phyloP scores from a whole-genome alignment of 75 land plant genomes.

The Cunninghamia lanceolata region DNA sequence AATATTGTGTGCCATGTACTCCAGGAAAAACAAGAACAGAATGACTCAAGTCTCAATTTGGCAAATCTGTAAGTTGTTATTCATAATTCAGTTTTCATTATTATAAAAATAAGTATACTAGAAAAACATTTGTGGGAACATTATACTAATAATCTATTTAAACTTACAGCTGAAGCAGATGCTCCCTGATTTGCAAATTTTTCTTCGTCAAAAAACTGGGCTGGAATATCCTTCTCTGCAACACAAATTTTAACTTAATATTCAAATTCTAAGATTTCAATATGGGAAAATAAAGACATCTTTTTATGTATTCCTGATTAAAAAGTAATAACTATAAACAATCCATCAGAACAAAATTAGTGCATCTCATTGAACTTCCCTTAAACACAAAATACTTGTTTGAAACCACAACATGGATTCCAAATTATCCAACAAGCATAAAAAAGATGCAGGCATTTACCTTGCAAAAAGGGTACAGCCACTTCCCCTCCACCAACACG shows the following conservation, averaged over 20 bases:
- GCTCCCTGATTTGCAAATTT: constrained; percentile 36
- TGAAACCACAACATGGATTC: background rate
- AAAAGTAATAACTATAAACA: background rate
- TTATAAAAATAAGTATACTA: background rate
- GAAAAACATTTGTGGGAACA: background rate
- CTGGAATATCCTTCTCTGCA: constrained; percentile 83
- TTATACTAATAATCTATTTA: background rate
- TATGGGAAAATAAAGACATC: background rate
- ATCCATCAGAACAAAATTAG: background rate
- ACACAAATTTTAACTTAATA: background rate
- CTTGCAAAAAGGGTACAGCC: constrained; percentile 93
- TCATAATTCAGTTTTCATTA: background rate
- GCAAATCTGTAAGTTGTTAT: background rate
- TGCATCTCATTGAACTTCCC: background rate
- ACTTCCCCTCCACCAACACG: constrained; percentile 98
- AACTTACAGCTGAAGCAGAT: constrained; percentile 14
- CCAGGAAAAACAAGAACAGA: background rate
- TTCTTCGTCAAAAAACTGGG: constrained; percentile 53
- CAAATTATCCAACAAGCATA: background rate
- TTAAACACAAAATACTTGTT: background rate
- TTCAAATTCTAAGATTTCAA: background rate
- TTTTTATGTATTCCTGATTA: background rate
- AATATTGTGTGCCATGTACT: background rate
- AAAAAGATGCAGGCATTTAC: constrained; percentile 20
- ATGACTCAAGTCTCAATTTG: background rate